phyloP scores from a whole-genome alignment of 257 asterid species.

The Petunia axillaris region DNA sequence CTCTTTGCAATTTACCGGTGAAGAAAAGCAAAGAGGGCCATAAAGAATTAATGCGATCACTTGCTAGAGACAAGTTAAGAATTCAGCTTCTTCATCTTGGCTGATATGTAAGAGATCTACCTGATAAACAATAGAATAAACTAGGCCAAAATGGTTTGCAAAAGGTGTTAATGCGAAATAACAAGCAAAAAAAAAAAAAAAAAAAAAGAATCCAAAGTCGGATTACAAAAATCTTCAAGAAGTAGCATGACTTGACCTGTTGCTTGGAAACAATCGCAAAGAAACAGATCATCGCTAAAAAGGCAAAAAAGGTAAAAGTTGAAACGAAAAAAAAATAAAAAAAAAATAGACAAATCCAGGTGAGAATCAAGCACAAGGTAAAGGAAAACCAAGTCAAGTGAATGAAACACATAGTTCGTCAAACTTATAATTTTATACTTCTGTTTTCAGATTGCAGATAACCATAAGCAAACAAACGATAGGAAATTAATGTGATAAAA shows the following conservation, averaged over 20 bases:
- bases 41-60: background rate
- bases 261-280: too few relatives aligned
- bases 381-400: background rate
- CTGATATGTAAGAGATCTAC: background rate
- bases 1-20: background rate
- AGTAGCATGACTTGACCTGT: background rate
- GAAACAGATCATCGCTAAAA: too few relatives aligned
- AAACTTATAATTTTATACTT: background rate
- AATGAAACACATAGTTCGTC: background rate
- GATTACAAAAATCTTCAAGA: background rate
- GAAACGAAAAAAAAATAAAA: too few relatives aligned
- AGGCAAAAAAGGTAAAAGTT: too few relatives aligned
- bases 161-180: background rate
- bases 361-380: background rate
- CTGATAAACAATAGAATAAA: background rate
- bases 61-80: background rate
- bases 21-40: background rate
- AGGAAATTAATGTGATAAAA: background rate
- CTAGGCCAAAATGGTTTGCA: background rate
- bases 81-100: background rate
- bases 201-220: background rate
- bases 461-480: background rate
- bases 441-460: background rate
- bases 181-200: background rate
- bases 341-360: background rate